Evolutionary conservation across 805 yeast genomes (phyloP).

Genomic region (Grigorovia humatica): DNA sequence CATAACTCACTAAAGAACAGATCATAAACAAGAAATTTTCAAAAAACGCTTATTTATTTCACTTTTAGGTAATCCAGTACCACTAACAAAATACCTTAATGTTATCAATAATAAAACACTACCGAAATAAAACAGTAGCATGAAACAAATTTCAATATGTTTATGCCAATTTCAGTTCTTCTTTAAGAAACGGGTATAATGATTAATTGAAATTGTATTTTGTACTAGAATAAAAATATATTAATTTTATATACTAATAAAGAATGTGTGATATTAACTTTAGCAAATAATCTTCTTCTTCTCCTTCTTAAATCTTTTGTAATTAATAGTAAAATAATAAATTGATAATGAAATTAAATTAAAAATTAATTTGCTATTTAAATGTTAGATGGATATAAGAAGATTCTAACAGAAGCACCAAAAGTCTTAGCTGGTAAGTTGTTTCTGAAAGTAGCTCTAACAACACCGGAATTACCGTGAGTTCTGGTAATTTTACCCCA

Average conservation of each 20-base stretch:
- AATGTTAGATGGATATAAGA: constrained; percentile 99
- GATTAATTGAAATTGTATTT: not conserved
- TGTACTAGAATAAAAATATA: not conserved
- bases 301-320: not conserved
- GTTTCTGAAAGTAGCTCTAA: constrained; percentile 97
- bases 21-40: no score
- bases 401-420: constrained; percentile 99
- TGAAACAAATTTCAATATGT: no score
- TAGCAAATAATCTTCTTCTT: not conserved
- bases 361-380: constrained; percentile 34
- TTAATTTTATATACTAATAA: not conserved
- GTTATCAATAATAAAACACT: no score
- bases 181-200: not conserved
- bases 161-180: not conserved
- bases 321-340: no score
- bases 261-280: not conserved
- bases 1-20: no score
- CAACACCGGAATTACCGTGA: constrained; percentile 97
- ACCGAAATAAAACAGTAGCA: not conserved
- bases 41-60: no score
- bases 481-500: constrained; percentile 99
- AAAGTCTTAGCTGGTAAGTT: constrained; percentile 99
- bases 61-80: no score
- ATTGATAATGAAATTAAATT: not conserved
- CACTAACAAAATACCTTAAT: no score